phyloP scores from a whole-genome alignment of 208 protist genomes.

The Lotmaria passim region DNA sequence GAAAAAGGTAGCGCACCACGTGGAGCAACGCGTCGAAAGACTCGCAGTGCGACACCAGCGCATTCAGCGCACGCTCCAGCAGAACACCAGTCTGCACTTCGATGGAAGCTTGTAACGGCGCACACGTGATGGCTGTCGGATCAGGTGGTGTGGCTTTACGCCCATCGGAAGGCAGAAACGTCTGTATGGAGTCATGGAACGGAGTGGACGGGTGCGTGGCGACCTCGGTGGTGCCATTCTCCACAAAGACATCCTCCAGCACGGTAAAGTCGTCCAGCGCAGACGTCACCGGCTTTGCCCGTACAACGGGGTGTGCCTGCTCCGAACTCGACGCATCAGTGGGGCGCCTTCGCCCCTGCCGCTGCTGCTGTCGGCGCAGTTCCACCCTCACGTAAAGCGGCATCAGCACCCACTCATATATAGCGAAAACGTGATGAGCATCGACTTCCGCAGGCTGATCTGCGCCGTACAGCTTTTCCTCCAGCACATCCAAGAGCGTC shows the following conservation, averaged over 20 bases:
- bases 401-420: conserved; percentile 36
- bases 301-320: too few species aligned
- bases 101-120: not conserved
- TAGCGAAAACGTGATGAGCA: conserved; percentile 3
- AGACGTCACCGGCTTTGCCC: not conserved
- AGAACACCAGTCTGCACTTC: not conserved
- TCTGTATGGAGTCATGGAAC: too few species aligned
- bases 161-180: too few species aligned
- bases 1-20: conserved; percentile 15
- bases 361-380: not conserved
- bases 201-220: not conserved
- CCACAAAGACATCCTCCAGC: conserved; percentile 18
- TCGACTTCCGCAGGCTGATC: not conserved
- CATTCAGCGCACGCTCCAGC: conserved; percentile 7
- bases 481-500: conserved; percentile 6
- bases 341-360: not conserved
- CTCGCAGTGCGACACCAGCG: conserved; percentile 1
- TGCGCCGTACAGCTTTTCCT: conserved; percentile 1
- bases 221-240: not conserved
- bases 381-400: conserved; percentile 30
- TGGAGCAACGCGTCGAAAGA: conserved; percentile 5
- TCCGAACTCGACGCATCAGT: too few species aligned
- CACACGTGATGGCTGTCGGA: not conserved
- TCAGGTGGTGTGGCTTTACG: too few species aligned
- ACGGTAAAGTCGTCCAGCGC: conserved; percentile 20